Base-by-base conservation (phyloP, 176 grass and related monocot species). In the Olyra latifolia region DNA sequence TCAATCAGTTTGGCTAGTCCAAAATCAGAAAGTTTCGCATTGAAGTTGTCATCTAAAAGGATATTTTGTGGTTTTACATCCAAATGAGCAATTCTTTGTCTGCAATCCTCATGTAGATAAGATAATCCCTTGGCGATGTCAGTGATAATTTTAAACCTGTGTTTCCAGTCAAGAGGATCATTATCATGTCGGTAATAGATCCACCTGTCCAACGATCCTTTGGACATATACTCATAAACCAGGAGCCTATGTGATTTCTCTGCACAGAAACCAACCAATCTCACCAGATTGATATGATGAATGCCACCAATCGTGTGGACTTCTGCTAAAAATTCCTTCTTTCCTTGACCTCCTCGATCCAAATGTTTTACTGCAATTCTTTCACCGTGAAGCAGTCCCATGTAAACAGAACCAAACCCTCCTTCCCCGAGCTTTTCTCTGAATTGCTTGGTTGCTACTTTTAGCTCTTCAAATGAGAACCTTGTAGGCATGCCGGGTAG, bases 31-130 rank as follows among this genome's bases (percentile, higher is more conserved):
- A 97, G 17, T 40, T 97, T 97, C 4, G 90, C 85, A 52, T 44
- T 72, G 22, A 97, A 90, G 8, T 59, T 91, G 29, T 91, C 90
- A 63, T 97, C 90, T 77, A 93, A 62, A 14, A 97, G 87, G 56
- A 95, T 95, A 38, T 89, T 95, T 63, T 84, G 84, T 38, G 92
- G 92, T 29, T 91, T 91, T 29, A 96, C 77, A 81, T 91, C 93
- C 29, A 92, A 32, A 84, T 97, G 90, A 68, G 78, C 82, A 82
- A 96, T 93, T 65, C 62, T 83, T 38, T 93, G 82, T 7, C 60
- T 73, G 13, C 90, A 92, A n/a, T n/a, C n/a, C 17, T 93, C 82
- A 48, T 97, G 88, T 72, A 97, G 90, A 71, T 97, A 97, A 35
- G 80, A 76, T 24, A 97, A 35, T 17, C 85, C 93, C 50, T 86